Evolutionary conservation across 2,329 filamentous ascomycete genomes (phyloP).

Genomic region (Geosmithia putterillii): DNA sequence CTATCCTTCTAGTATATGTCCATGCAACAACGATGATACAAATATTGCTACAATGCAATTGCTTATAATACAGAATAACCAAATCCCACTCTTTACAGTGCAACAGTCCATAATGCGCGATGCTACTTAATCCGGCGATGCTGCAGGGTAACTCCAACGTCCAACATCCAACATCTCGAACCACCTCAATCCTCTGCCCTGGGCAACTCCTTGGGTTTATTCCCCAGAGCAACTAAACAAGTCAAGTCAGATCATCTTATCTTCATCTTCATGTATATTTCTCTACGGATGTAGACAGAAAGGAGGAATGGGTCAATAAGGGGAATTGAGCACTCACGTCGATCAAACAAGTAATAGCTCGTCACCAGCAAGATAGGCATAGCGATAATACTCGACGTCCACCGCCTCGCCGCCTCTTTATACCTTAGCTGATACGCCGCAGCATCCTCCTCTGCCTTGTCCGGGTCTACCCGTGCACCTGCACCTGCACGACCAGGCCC

Average conservation of each 20-base stretch:
- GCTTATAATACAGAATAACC: too few species aligned
- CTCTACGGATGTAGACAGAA: not conserved
- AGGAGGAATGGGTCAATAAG: too few species aligned
- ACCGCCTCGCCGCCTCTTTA: slow-evolving; percentile 29
- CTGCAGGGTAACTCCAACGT: too few species aligned
- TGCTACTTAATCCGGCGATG: too few species aligned
- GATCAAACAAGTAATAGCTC: slow-evolving; percentile 40
- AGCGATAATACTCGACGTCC: slow-evolving; percentile 34
- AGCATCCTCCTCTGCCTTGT: slow-evolving; percentile 8
- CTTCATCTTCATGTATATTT: not conserved
- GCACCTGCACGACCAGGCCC: slow-evolving; percentile 9
- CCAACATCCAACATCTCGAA: too few species aligned
- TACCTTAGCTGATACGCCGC: slow-evolving; percentile 29
- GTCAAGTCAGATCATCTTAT: not conserved
- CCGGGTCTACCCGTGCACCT: slow-evolving; percentile 7
- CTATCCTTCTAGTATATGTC: too few species aligned
- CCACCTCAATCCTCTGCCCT: slow-evolving; percentile 1
- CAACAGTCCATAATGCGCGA: too few species aligned
- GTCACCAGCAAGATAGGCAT: slow-evolving; percentile 42
- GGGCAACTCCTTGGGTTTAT: slow-evolving; percentile 14
- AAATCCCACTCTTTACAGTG: too few species aligned
- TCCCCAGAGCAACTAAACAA: slow-evolving; percentile 16
- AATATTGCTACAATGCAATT: too few species aligned
- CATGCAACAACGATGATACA: too few species aligned
- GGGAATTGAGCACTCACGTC: slow-evolving; percentile 22